Conservation (phyloP, 768 basidiomycete genomes). For the Suillus sp. region DNA sequence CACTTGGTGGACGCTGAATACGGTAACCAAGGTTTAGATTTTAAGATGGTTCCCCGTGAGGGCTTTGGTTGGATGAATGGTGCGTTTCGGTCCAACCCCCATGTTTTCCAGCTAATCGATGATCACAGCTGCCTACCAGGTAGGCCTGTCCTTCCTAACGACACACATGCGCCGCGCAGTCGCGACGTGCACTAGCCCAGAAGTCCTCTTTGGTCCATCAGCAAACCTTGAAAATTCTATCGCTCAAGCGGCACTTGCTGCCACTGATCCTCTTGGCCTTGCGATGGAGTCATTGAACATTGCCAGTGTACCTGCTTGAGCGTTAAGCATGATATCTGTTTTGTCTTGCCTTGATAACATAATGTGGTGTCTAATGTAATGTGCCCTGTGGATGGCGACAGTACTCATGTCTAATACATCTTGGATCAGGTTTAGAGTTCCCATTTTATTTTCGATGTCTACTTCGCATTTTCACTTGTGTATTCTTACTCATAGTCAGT, state of each 20-base stretch:
- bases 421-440: conserved; percentile 2
- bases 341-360: conserved; percentile 7
- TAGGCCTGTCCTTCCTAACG: conserved; percentile 92
- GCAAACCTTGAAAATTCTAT: conserved; percentile 38
- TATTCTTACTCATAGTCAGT: conserved; percentile 3
- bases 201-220: conserved; percentile 75
- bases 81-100: conserved; percentile 38
- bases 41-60: conserved; percentile 95
- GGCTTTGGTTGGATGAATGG: conserved; percentile 99
- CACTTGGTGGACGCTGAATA: conserved; percentile 98
- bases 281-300: conserved; percentile 57
- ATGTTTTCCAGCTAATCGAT: conserved; percentile 8
- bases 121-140: conserved; percentile 84
- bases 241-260: conserved; percentile 36
- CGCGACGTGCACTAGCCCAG: conserved; percentile 91
- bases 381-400: not conserved
- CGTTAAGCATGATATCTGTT: conserved; percentile 18
- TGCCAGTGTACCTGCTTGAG: conserved; percentile 22
- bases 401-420: conserved; percentile 2
- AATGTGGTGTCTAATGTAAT: conserved; percentile 6
- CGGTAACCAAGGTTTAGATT: conserved; percentile 94
- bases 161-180: conserved; percentile 95
- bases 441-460: not conserved
- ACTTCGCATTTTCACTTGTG: conserved; percentile 6
- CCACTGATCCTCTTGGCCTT: conserved; percentile 59